phyloP scores from a whole-genome alignment of 2,329 filamentous ascomycete genomes.

The Trichoderma koningii region DNA sequence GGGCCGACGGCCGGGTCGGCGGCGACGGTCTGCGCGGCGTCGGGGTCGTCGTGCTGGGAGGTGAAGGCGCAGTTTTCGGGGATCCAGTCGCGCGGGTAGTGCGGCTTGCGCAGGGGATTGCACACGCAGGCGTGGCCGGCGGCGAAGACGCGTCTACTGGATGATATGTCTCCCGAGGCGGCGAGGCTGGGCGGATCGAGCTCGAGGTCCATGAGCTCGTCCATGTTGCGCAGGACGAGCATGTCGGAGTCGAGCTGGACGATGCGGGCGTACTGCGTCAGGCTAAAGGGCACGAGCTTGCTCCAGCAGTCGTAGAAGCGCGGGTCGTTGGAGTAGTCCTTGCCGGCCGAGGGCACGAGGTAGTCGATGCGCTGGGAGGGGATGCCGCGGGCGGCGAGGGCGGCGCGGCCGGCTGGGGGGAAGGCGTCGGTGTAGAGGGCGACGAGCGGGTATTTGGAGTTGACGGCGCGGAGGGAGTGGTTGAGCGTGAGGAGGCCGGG shows the following conservation, averaged over 20 bases:
- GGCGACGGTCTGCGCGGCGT: conserved; percentile 49
- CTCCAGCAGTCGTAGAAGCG: conserved; percentile 91
- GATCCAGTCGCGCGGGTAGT: conserved; percentile 75
- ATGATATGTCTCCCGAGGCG: conserved; percentile 29
- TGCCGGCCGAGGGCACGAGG: conserved; percentile 66
- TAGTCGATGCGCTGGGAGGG: conserved; percentile 70
- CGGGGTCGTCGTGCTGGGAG: conserved; percentile 51
- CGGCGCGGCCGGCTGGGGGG: conserved; percentile 66
- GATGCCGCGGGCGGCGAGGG: conserved; percentile 70
- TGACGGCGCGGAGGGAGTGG: conserved; percentile 67
- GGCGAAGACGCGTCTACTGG: conserved; percentile 69
- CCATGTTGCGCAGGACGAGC: conserved; percentile 82
- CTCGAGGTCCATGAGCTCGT: conserved; percentile 83
- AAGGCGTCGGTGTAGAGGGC: conserved; percentile 82
- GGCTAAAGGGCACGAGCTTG: conserved; percentile 77
- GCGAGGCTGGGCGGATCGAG: conserved; percentile 56
- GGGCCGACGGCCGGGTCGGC: conserved; percentile 49
- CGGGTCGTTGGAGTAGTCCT: conserved; percentile 72
- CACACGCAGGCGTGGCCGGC: conserved; percentile 84
- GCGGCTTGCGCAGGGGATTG: conserved; percentile 74
- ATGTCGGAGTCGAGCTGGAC: conserved; percentile 89
- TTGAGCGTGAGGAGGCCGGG: conserved; percentile 80
- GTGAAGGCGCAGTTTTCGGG: conserved; percentile 62
- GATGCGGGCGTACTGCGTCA: conserved; percentile 75
- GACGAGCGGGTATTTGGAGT: conserved; percentile 74